These are phyloP conservation scores for Coemansia sp. DNA, from an alignment of 192 early-diverging fungal species.

Conservation along the genomic window DNA sequence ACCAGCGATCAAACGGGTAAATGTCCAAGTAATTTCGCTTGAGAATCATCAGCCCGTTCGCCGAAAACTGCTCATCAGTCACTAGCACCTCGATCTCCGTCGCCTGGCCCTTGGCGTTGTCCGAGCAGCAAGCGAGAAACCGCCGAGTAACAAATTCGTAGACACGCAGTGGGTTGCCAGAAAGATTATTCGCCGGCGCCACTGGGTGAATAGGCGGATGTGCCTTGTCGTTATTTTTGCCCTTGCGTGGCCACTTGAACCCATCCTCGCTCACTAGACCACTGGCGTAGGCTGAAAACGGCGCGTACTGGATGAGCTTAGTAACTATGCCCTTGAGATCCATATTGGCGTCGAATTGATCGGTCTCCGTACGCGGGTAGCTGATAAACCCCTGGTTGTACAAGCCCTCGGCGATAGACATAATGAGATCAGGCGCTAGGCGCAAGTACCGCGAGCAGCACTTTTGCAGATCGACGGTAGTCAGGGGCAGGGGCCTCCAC, in stretches of 20 bases:
- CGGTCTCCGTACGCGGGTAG: conserved; percentile 96
- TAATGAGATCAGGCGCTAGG: conserved; percentile 76
- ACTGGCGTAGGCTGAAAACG: conserved; percentile 46
- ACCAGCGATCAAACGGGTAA: conserved; percentile 91
- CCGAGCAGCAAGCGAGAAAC: conserved; percentile 91
- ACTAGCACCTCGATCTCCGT: conserved; percentile 72
- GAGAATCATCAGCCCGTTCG: conserved; percentile 69
- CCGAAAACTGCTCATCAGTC: conserved; percentile 70
- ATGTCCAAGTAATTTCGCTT: conserved; percentile 92
- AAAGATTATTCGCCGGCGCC: conserved; percentile 53
- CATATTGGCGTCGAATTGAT: conserved; percentile 79
- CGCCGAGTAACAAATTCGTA: conserved; percentile 87
- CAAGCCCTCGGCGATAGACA: conserved; percentile 83
- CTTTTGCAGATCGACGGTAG: conserved; percentile 93
- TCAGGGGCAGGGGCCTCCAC: conserved; percentile 89
- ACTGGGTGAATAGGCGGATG: conserved; percentile 98
- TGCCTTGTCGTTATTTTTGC: conserved; percentile 89
- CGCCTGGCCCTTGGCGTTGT: conserved; percentile 83
- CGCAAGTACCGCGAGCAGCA: conserved; percentile 66
- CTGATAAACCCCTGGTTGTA: conserved; percentile 89
- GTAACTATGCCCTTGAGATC: conserved; percentile 64
- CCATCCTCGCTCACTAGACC: conserved; percentile 62
- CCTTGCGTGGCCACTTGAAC: conserved; percentile 73
- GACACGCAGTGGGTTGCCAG: conserved; percentile 66
- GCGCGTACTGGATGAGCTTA: conserved; percentile 57